Percentiles rank a stretch among this genome's conserved stretches.
These are phyloP conservation scores for Thecamonas trahens DNA, from an alignment of 78 protist genomes.

Conservation along the genomic window DNA sequence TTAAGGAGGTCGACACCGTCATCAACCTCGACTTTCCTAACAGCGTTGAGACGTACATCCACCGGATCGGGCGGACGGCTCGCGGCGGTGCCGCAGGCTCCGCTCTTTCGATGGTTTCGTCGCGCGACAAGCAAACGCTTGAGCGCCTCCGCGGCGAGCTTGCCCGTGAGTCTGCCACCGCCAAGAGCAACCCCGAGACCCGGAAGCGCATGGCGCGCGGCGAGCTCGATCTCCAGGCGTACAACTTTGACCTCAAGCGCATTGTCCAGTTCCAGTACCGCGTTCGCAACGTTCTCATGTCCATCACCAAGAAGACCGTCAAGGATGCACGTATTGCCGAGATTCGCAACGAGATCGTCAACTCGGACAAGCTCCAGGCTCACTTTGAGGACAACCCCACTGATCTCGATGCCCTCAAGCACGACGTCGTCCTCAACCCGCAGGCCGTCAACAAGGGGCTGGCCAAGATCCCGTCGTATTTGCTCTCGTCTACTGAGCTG, in stretches of 20 bases:
- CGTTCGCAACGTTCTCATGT: slow-evolving; percentile 39
- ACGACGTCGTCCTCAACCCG: slow-evolving; percentile 3
- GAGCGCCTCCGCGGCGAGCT: slow-evolving; percentile 2
- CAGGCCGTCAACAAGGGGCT: not conserved
- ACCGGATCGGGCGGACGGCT: slow-evolving; percentile 14
- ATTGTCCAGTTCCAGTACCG: slow-evolving; percentile 64
- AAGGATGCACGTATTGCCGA: slow-evolving; percentile 51
- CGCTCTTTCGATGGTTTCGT: not conserved
- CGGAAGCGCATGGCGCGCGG: not conserved
- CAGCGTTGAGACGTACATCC: slow-evolving; percentile 55
- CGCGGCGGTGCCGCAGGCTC: slow-evolving; percentile 7
- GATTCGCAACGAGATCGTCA: slow-evolving; percentile 50
- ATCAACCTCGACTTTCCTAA: slow-evolving; percentile 75
- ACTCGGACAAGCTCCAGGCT: slow-evolving; percentile 33
- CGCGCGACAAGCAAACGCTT: no score
- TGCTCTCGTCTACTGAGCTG: no score
- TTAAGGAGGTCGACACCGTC: slow-evolving; percentile 62
- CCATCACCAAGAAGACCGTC: slow-evolving; percentile 24
- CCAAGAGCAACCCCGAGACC: slow-evolving; percentile 18
- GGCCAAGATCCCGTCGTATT: not conserved
- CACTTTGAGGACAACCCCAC: slow-evolving; percentile 24
- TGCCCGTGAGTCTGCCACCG: slow-evolving; percentile 4
- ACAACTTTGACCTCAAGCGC: slow-evolving; percentile 26
- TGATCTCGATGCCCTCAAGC: slow-evolving; percentile 10
- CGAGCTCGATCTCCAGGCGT: slow-evolving; percentile 31